Conservation (phyloP, 2,329 filamentous ascomycete genomes). For the Colletotrichum sojae region DNA sequence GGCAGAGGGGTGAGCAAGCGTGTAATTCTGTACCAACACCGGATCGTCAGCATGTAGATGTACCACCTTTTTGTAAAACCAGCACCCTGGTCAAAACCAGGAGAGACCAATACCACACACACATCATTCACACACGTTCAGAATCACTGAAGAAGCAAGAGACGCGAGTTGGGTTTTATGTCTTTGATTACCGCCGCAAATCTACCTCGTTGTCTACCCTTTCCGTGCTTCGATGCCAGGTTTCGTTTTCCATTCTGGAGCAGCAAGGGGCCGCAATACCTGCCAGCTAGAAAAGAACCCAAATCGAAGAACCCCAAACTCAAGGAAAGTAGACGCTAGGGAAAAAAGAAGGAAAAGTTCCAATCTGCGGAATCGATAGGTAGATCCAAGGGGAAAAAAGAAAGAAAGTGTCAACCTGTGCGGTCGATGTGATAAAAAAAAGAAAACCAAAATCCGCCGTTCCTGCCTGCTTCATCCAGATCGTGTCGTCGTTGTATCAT, state of each 20-base stretch:
- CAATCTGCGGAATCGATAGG: no score
- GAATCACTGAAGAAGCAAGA: neutral
- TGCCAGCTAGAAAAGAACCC: neutral
- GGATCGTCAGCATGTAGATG: slow-evolving; percentile 4
- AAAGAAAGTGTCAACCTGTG: neutral
- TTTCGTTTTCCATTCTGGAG: neutral
- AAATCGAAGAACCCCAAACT: neutral
- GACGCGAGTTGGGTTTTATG: neutral
- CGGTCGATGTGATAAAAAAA: no score
- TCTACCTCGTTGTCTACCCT: no score
- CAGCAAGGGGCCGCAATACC: no score
- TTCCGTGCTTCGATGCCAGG: neutral
- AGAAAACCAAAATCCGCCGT: no score
- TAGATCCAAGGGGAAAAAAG: neutral
- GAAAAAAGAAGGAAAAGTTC: neutral
- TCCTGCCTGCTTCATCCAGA: no score
- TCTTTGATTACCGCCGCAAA: neutral
- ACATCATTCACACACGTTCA: neutral
- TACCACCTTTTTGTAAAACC: slow-evolving; percentile 7
- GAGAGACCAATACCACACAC: neutral
- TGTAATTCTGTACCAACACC: slow-evolving; percentile 25
- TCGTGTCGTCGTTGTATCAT: no score
- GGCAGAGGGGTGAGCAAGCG: neutral
- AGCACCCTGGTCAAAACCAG: neutral
- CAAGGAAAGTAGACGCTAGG: neutral